A percentile compares a stretch with the other conserved stretches of the same genome.
Conservation (phyloP, 2,329 filamentous ascomycete genomes). For the Grosmannia clavigera region DNA sequence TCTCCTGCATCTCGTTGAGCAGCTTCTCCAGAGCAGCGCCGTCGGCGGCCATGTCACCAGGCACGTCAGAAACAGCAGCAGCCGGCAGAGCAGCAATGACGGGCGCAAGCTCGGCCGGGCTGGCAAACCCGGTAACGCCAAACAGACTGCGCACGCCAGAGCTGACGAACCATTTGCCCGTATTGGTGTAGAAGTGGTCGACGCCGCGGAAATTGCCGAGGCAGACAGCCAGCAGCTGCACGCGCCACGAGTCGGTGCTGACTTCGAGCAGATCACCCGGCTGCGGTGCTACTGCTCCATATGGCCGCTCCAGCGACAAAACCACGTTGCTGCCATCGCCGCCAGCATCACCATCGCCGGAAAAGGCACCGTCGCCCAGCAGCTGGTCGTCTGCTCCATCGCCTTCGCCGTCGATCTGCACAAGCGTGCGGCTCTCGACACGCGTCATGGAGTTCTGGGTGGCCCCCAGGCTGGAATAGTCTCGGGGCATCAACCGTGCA, state of each 20-base stretch:
- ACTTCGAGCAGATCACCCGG: constrained; percentile 41
- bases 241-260: constrained; percentile 17
- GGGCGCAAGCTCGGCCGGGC: constrained; percentile 27
- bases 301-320: constrained; percentile 7
- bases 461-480: constrained; percentile 17
- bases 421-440: constrained; percentile 18
- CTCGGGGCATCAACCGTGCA: constrained; percentile 2
- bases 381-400: constrained; percentile 12
- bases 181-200: constrained; percentile 41
- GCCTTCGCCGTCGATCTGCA: constrained; percentile 14
- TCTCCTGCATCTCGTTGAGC: constrained; percentile 25
- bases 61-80: constrained; percentile 2
- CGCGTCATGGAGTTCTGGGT: constrained; percentile 24
- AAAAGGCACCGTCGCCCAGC: constrained; percentile 18
- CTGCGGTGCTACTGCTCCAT: constrained; percentile 15
- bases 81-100: constrained; percentile 25
- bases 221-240: constrained; percentile 38
- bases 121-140: constrained; percentile 34
- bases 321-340: constrained; percentile 10
- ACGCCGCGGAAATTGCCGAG: constrained; percentile 37
- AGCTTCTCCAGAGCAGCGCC: constrained; percentile 14
- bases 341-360: constrained; percentile 12
- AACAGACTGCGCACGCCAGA: constrained; percentile 33
- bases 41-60: neutral
- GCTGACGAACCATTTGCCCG: constrained; percentile 39